These are phyloP conservation scores for Claviceps spartinae DNA, from an alignment of 2,329 filamentous ascomycete species.

Conservation along the genomic window DNA sequence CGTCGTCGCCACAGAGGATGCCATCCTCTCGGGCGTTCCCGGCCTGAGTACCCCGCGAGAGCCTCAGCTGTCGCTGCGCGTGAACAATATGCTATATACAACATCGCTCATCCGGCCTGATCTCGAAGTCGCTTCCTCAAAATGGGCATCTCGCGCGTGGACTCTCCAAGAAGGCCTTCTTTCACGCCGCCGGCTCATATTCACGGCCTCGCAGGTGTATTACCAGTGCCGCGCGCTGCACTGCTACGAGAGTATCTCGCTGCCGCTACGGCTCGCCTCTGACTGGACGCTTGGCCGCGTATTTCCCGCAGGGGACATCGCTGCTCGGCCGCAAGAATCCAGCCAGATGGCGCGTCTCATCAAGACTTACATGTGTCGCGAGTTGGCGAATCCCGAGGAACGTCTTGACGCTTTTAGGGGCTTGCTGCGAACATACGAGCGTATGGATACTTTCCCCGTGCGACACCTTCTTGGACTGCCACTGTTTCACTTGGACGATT, in stretches of 20 bases:
- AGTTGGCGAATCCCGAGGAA: slow-evolving; percentile 15
- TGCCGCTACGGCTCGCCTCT: slow-evolving; percentile 19
- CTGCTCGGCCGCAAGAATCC: slow-evolving; percentile 8
- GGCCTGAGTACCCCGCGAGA: slow-evolving; percentile 21
- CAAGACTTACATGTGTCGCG: slow-evolving; percentile 18
- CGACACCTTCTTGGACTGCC: slow-evolving; percentile 21
- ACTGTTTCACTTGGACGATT: slow-evolving; percentile 20
- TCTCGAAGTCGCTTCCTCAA: slow-evolving; percentile 20
- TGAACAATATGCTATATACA: slow-evolving; percentile 19
- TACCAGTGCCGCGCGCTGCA: slow-evolving; percentile 24
- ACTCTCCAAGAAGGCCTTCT: slow-evolving; percentile 25
- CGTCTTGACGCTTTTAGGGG: slow-evolving; percentile 22
- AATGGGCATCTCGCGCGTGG: slow-evolving; percentile 22
- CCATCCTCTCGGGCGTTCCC: slow-evolving; percentile 18
- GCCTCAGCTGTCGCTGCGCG: slow-evolving; percentile 22
- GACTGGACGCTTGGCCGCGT: slow-evolving; percentile 20
- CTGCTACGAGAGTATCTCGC: slow-evolving; percentile 23
- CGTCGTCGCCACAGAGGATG: slow-evolving; percentile 21
- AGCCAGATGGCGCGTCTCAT: slow-evolving; percentile 17
- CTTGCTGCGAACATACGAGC: slow-evolving; percentile 17
- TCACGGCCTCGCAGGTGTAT: slow-evolving; percentile 24
- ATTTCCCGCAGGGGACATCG: slow-evolving; percentile 13
- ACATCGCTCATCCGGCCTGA: slow-evolving; percentile 23
- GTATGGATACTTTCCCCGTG: slow-evolving; percentile 14
- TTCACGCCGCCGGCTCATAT: slow-evolving; percentile 21